Conservation (phyloP, 2,329 filamentous ascomycete genomes). For the Neofusicoccum laricinum region DNA sequence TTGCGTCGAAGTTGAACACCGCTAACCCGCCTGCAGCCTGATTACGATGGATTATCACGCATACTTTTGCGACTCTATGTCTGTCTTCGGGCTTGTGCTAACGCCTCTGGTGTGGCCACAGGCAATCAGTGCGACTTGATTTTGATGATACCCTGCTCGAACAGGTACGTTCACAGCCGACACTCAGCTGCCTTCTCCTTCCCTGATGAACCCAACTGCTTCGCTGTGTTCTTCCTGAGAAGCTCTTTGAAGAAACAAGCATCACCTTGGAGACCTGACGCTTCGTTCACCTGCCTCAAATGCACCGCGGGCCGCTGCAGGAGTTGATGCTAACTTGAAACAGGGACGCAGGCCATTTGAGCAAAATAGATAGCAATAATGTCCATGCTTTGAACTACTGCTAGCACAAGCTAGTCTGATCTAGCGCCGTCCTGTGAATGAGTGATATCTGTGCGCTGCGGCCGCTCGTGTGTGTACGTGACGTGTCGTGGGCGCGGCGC, state of each 20-base stretch:
- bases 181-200: constrained; percentile 19
- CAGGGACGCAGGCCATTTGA: background rate
- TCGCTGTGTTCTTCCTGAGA: constrained; percentile 66
- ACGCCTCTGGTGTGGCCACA: constrained; percentile 17
- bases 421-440: background rate
- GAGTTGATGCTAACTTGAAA: background rate
- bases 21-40: constrained; percentile 34
- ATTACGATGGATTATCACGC: constrained; percentile 30
- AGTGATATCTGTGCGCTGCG: background rate
- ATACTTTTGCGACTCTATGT: constrained; percentile 17
- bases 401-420: background rate
- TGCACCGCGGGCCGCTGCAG: background rate
- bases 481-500: background rate
- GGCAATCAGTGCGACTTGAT: background rate
- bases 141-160: constrained; percentile 18
- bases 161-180: background rate
- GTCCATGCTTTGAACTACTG: background rate
- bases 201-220: constrained; percentile 59
- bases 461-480: background rate
- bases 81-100: constrained; percentile 18
- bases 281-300: background rate
- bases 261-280: constrained; percentile 68
- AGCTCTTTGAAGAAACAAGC: constrained; percentile 56
- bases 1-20: background rate
- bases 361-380: background rate